Conservation (phyloP, 2,329 filamentous ascomycete species). For the Bipolaris bicolor region DNA sequence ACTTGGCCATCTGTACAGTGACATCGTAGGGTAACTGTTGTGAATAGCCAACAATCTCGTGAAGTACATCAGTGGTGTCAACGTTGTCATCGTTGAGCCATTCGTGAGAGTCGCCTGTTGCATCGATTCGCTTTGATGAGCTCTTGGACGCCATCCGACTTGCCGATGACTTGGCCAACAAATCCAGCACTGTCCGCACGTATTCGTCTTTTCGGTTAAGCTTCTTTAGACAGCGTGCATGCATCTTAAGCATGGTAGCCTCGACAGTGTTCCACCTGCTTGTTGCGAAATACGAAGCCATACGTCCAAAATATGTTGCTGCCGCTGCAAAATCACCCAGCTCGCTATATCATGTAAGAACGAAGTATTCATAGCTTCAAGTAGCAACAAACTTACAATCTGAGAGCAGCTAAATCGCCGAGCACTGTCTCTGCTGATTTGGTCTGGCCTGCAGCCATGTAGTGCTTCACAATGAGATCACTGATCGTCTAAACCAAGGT, state of each 20-base stretch:
- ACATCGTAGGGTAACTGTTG: conserved; percentile 64
- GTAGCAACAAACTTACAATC: conserved; percentile 59
- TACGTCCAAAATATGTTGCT: conserved; percentile 76
- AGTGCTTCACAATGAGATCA: conserved; percentile 82
- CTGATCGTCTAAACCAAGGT: conserved; percentile 77
- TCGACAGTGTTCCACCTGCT: conserved; percentile 81
- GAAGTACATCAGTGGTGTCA: conserved; percentile 46
- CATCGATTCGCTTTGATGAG: conserved; percentile 26
- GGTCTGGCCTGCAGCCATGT: conserved; percentile 75
- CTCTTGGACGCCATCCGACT: conserved; percentile 38
- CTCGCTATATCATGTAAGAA: conserved; percentile 49
- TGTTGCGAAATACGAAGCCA: conserved; percentile 74
- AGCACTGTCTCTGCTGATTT: conserved; percentile 79
- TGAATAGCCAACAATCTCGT: conserved; percentile 57
- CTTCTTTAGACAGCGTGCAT: conserved; percentile 79
- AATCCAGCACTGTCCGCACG: conserved; percentile 73
- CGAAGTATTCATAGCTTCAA: neutral
- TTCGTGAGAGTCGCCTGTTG: conserved; percentile 19
- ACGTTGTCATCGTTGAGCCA: conserved; percentile 51
- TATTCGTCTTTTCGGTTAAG: conserved; percentile 80
- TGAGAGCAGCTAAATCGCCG: conserved; percentile 84
- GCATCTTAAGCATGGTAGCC: conserved; percentile 82
- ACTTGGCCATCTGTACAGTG: conserved; percentile 70
- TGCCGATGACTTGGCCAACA: conserved; percentile 70
- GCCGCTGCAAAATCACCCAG: conserved; percentile 75